Evolutionary conservation across 192 early-diverging fungal genomes (phyloP), one percentile per base, ranked within the genome.

Genomic region (Linnemannia schmuckeri): DNA sequence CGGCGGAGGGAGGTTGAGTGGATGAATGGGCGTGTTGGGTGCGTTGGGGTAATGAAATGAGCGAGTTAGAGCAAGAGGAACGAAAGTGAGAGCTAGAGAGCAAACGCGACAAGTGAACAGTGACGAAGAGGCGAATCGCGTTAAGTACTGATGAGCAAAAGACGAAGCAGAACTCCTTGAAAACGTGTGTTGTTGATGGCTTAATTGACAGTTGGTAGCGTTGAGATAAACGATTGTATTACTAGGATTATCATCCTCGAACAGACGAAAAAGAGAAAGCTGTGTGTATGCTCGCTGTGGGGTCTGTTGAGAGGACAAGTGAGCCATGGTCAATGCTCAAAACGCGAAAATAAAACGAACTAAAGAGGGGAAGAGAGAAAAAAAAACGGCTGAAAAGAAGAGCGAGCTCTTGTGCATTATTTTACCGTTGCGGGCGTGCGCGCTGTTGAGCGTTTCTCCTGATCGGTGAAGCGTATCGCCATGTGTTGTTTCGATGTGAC

Each of bases 251-350:
- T 20, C n/a, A 27, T 61, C n/a, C 55, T 61, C n/a, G 55, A 27
- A 27, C 4, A 52, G 18, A 61, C 1, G 30, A 66, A 35, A 9
- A 66, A 66, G 12, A 27, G 27, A 66, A 12, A 4, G 61, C 61
- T 66, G 30, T 66, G 61, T 66, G 61, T 33, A 30, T 33, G 61
- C 15, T 10, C 13, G 61, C 30, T 35, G 27, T 66, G 61, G 61
- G 61, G 61, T 33, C 4, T 30, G 61, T 24, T 30, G 27, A 30
- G 30, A 15, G 27, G 44, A 46, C 13, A 13, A 66, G 61, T 33
- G 61, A 66, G 61, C 61, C 4, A 66, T 66, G 61, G 61, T 33
- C 61, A 66, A 66, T 33, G 61, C 61, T 66, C 30, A 66, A 66
- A 15, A 27, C 12, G 27, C 30, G 30, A 27, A 12, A 66, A 4